A percentile compares a stretch with the other conserved stretches of the same genome.
phyloP scores from a whole-genome alignment of 1,284 basidiomycete species.

The Sphaerobolus stellatus region DNA sequence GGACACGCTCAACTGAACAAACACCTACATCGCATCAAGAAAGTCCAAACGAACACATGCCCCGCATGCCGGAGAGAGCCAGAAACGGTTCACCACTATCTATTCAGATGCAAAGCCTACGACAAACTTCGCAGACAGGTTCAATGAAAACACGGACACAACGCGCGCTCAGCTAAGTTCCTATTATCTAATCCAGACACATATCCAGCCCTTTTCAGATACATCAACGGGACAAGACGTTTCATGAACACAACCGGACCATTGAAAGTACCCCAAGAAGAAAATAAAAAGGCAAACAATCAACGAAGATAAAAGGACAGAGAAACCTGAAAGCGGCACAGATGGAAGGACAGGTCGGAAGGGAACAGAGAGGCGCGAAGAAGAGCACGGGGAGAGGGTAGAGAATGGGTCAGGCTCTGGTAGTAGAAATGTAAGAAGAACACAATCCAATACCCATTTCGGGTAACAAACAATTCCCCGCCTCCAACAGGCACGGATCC shows the following conservation, averaged over 20 bases:
- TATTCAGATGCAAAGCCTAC: background rate
- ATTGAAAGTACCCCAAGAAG: background rate
- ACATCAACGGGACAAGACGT: background rate
- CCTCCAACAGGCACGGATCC: no score
- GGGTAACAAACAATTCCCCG: no score
- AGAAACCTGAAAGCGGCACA: no score
- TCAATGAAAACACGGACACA: background rate
- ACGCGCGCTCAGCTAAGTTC: background rate
- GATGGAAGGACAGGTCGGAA: no score
- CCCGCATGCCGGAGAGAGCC: background rate
- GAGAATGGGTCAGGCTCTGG: no score
- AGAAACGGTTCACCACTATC: background rate
- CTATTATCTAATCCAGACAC: background rate
- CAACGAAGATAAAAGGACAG: no score
- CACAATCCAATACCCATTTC: no score
- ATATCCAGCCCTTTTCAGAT: background rate
- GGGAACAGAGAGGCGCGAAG: no score
- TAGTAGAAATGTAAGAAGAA: no score
- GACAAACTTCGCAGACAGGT: background rate
- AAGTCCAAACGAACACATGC: background rate
- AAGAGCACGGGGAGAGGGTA: no score
- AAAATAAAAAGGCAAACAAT: background rate
- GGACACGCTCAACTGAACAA: background rate
- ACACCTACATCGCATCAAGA: background rate
- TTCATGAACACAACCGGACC: background rate